A percentile compares a stretch with the other conserved stretches of the same genome.
These are phyloP conservation scores for Neofusicoccum kwambonambiense DNA, from an alignment of 2,329 filamentous ascomycete species.

Conservation along the genomic window DNA sequence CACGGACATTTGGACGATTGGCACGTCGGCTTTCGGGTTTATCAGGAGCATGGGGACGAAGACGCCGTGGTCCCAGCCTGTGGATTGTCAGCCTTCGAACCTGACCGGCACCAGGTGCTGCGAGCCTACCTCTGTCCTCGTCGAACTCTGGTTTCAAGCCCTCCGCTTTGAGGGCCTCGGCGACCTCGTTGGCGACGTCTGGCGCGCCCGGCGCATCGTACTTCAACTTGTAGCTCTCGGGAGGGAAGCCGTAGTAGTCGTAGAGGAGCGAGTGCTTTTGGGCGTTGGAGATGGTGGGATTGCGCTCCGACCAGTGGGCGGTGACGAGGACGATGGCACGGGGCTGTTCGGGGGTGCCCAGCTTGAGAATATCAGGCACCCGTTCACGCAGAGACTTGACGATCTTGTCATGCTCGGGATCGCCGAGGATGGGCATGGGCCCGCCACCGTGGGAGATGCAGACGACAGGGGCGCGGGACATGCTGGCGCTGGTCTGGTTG, in stretches of 20 bases:
- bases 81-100: neutral
- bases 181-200: slow-evolving; percentile 51
- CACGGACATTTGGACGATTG: slow-evolving; percentile 59
- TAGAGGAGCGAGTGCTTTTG: slow-evolving; percentile 52
- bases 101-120: neutral
- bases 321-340: slow-evolving; percentile 58
- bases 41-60: slow-evolving; percentile 59
- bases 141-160: slow-evolving; percentile 44
- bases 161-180: slow-evolving; percentile 45
- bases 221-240: slow-evolving; percentile 54
- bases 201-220: slow-evolving; percentile 59
- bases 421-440: slow-evolving; percentile 58
- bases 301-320: slow-evolving; percentile 55
- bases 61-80: slow-evolving; percentile 61
- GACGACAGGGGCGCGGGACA: slow-evolving; percentile 38
- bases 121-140: slow-evolving; percentile 29
- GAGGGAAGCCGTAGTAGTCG: slow-evolving; percentile 61
- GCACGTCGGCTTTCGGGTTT: slow-evolving; percentile 52
- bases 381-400: slow-evolving; percentile 52
- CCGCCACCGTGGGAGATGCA: slow-evolving; percentile 45
- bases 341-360: slow-evolving; percentile 51
- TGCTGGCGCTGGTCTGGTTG: slow-evolving; percentile 14
- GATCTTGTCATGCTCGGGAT: slow-evolving; percentile 53
- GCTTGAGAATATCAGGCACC: slow-evolving; percentile 56
- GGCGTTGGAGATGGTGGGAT: slow-evolving; percentile 53